These are phyloP conservation scores for Lathyrus oleraceus DNA, from an alignment of 306 rosid genomes.

Conservation along the genomic window DNA sequence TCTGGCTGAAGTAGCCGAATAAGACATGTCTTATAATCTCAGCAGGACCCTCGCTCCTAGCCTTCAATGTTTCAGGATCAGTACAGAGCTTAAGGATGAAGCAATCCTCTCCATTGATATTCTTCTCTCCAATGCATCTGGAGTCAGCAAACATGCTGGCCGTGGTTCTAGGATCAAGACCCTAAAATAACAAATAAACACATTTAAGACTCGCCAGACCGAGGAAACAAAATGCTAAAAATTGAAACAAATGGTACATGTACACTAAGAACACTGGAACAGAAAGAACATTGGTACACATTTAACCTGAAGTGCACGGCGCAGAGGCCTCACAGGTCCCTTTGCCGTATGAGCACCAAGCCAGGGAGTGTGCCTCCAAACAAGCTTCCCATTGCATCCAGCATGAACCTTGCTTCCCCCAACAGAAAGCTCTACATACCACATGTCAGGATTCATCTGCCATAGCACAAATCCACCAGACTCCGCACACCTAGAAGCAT, in stretches of 20 bases:
- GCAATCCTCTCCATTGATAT: slow-evolving; percentile 90
- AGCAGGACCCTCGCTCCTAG: slow-evolving; percentile 96
- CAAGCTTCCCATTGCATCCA: slow-evolving; percentile 93
- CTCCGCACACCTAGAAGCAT: slow-evolving; percentile 76
- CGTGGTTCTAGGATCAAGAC: slow-evolving; percentile 94
- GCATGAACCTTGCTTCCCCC: slow-evolving; percentile 98
- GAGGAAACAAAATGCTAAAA: neutral
- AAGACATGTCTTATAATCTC: slow-evolving; percentile 93
- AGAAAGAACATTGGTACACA: neutral
- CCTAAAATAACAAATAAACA: slow-evolving; percentile 51
- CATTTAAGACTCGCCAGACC: neutral
- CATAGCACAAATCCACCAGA: slow-evolving; percentile 99
- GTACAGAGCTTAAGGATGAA: slow-evolving; percentile 94
- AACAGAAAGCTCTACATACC: slow-evolving; percentile 97
- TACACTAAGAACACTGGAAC: neutral
- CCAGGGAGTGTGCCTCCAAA: slow-evolving; percentile 99
- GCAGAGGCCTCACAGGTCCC: slow-evolving; percentile 95
- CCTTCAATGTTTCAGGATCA: slow-evolving; percentile 83
- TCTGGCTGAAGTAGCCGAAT: slow-evolving; percentile 97
- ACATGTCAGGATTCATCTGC: slow-evolving; percentile 99
- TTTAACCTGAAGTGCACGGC: slow-evolving; percentile 93
- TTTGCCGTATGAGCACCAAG: slow-evolving; percentile 95
- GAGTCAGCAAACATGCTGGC: slow-evolving; percentile 89
- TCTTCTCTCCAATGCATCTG: slow-evolving; percentile 94
- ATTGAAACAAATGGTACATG: neutral